Base-by-base conservation (phyloP, 352 stramenopile genomes). In the Phytophthora cryptogea region DNA sequence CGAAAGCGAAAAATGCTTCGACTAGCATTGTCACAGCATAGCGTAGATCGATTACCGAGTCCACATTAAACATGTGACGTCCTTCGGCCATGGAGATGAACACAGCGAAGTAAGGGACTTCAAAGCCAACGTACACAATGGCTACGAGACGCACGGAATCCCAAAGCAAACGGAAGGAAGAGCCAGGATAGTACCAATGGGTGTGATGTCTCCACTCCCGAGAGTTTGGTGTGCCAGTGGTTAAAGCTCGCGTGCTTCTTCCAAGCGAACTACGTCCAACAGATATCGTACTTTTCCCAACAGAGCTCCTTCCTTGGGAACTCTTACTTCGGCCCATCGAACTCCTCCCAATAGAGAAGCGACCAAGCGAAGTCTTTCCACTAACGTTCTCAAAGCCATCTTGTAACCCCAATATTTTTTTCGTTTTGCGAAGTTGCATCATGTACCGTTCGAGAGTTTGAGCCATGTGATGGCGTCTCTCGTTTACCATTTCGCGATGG, bases 371-470 rank as follows among this genome's bases (percentile, higher is more conserved):
- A 16, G 30, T 36, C 27, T 44, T 47, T 0, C 47, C 50, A 7
- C 39, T 52, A 2, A 62, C 4, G 17, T 57, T 54, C 8, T 67
- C 52, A 10, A 48, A 62, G 1, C 59, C 59, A 6, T 72, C 79
- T 2, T 77, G 75, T 8, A 90, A 49, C 0, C 79, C 81, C 1
- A 92, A 47, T 10, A 92, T 61, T 44, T 91, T 89, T 47, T 88
- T 90, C 1, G 82, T 92, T 54, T 93, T 93, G 2, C 70, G 70
- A 35, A 90, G 56, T 32, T 92, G 84, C 9, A 76, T 77, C 0
- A 67, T 45, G 40, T 90, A 86, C 33, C 66, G 78, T 7, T 89
- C 75, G 6, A 88, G 61, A 5, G 64, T 73, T 3, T 75, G 47
- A 0, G 45, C 57, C 81, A 92, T 89, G 11, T 61, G 53, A 8